These are phyloP conservation scores for Leishmania lainsoni DNA, from an alignment of 208 protist species.

Conservation along the genomic window DNA sequence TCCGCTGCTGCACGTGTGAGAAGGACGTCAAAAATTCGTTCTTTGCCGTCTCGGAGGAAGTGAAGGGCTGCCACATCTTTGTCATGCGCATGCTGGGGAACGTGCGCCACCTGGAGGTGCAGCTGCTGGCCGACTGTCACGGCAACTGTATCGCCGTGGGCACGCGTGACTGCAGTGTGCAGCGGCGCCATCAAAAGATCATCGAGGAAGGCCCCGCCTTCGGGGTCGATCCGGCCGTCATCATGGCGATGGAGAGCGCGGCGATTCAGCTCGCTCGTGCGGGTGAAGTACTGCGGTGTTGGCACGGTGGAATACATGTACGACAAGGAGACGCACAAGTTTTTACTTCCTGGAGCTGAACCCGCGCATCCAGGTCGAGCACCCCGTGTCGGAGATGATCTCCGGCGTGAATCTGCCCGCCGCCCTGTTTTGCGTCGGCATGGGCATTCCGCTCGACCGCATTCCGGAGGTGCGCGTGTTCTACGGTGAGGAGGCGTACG, in stretches of 20 bases:
- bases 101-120: constrained; percentile 96
- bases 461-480: constrained; percentile 96
- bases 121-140: constrained; percentile 95
- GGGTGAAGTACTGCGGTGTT: constrained; percentile 93
- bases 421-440: constrained; percentile 95
- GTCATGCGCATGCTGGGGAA: constrained; percentile 96
- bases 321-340: constrained; percentile 75
- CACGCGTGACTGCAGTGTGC: constrained; percentile 98
- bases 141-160: constrained; percentile 94
- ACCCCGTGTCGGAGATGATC: constrained; percentile 98
- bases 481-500: constrained; percentile 86
- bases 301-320: constrained; percentile 99
- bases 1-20: constrained; percentile 87
- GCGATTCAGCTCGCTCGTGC: constrained; percentile 93
- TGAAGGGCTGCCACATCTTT: constrained; percentile 98
- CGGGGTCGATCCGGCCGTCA: constrained; percentile 75
- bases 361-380: constrained; percentile 97
- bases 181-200: constrained; percentile 98
- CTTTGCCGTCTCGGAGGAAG: constrained; percentile 92
- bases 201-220: constrained; percentile 97
- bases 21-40: constrained; percentile 90
- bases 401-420: constrained; percentile 96
- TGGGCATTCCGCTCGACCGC: constrained; percentile 95
- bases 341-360: constrained; percentile 99
- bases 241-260: constrained; percentile 91